Evolutionary conservation across 2,329 filamentous ascomycete genomes (phyloP), one percentile per base, ranked within the genome.

Genomic region (Paraphaeosphaeria sporulosa): DNA sequence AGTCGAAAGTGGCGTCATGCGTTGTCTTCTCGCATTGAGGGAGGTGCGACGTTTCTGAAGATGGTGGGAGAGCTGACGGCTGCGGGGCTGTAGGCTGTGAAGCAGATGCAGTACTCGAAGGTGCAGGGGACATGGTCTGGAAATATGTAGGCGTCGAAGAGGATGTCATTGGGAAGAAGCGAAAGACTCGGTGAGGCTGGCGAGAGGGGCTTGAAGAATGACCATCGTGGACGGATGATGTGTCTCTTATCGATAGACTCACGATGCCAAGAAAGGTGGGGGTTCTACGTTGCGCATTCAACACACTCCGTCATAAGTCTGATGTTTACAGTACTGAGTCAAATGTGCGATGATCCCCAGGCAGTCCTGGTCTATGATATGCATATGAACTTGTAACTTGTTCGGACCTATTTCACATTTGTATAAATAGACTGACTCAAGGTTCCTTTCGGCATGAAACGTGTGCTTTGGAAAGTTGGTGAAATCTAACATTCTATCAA

Each of bases 111-210:
- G 56, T 58, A 25, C 64, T 47, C 34, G 64, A 50, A 30, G 63
- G 63, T 40, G 64, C 60, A 54, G 67, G 65, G 58, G 76, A 72
- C 70, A 75, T 77, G 44, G 70, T 73, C 64, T 79, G 77, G 62
- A 78, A 78, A 68, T 78, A 76, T 43, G 64, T 69, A 34, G 73
- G 72, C 36, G 64, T 71, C 40, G 64, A 46, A 0, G 64, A 60
- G 38, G 71, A 66, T 21, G 59, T 60, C 68, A 72, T 70, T 38
- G 30, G 2, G 13, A 17, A 17, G 32, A 19, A 42, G 25, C 19
- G 13, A 25, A 27, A 10, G 42, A 55, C n/a, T 21, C 23, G 9
- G 12, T 25, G 10, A 27, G 49, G 55, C 48, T n/a, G 25, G 13
- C 23, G 34, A 21, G 30, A 46, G 7, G 5, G 30, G 27, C n/a